Evolutionary conservation across 768 basidiomycete genomes (phyloP), one percentile per base, ranked within the genome.

Genomic region (Hygrophorus russula): DNA sequence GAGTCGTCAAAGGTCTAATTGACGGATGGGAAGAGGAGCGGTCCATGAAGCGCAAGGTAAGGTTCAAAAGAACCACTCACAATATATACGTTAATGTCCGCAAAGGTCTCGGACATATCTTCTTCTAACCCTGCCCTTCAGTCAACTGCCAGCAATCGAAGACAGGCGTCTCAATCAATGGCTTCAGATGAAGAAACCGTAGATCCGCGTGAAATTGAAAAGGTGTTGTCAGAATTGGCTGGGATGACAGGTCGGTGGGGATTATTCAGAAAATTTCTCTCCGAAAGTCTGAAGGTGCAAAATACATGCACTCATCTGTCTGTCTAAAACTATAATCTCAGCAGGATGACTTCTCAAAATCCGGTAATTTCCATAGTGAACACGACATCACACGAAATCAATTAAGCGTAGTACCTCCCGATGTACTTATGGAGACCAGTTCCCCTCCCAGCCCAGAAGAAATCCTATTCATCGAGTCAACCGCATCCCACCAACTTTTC

Each of bases 1-100:
- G 80, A 27, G 84, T 94, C 13, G 80, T 89, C 0, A 74, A 76
- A 51, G 71, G 71, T 18, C 66, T 94, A 1, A 63, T 90, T 3
- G 76, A 79, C 36, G 76, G 81, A 14, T 99, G 96, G 94, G 86
- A 86, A 53, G 92, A 96, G 57, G 93, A 97, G 55, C 69, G 96
- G 42, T 64, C 73, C 13, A 77, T 93, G 52, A 78, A 82, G 51
- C 73, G 89, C 39, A 90, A 88, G 72, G 89, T 81, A 45, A 17
- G 58, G 41, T 36, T 30, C 37, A 8, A 32, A 4, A 41, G 1
- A 18, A 28, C 40, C 8, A 36, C 14, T 47, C 17, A 24, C 12
- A 10, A 30, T 8, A 14, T 10, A 42, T 47, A 9, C 14, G 29
- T 35, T 38, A 46, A 19, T 44, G 47, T 35, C 30, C 19, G 17